A percentile compares a stretch with the other conserved stretches of the same genome.
Conservation (phyloP, 495 filamentous ascomycete species). For the Hypomontagnella submonticulosa region DNA sequence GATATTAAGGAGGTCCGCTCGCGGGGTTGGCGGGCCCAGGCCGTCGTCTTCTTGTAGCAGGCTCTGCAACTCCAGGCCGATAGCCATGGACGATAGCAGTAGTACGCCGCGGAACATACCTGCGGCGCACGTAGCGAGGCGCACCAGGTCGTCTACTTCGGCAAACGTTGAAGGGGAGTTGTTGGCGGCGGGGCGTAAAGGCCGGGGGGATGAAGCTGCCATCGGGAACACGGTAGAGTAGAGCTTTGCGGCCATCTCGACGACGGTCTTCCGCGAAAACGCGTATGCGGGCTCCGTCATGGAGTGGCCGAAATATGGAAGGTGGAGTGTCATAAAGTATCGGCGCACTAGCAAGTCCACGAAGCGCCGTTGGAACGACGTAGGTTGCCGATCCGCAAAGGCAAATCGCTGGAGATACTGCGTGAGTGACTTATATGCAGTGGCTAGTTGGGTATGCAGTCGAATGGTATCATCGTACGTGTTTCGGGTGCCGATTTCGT, state of each 20-base stretch:
- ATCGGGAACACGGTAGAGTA: constrained; percentile 57
- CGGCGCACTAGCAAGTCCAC: constrained; percentile 60
- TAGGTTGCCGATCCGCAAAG: constrained; percentile 34
- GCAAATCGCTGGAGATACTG: constrained; percentile 52
- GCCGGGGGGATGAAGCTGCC: constrained; percentile 35
- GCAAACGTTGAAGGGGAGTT: constrained; percentile 9
- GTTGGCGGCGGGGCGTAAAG: constrained; percentile 1
- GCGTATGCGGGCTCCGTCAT: constrained; percentile 58
- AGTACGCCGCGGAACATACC: constrained; percentile 56
- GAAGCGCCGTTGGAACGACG: constrained; percentile 51
- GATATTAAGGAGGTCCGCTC: constrained; percentile 60
- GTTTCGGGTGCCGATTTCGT: constrained; percentile 53
- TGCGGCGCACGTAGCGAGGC: constrained; percentile 52
- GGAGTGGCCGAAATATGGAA: constrained; percentile 54
- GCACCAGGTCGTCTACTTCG: constrained; percentile 49
- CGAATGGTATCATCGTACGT: constrained; percentile 48
- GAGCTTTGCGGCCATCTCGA: constrained; percentile 63
- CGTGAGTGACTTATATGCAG: constrained; percentile 51
- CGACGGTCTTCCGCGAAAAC: constrained; percentile 59
- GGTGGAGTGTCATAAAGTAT: constrained; percentile 61
- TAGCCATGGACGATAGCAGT: constrained; percentile 56
- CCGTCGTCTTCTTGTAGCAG: constrained; percentile 64
- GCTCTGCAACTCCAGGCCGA: constrained; percentile 59
- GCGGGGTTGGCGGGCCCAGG: constrained; percentile 53
- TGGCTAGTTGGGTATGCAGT: constrained; percentile 52